Evolutionary conservation across 1,284 basidiomycete species (phyloP).

Genomic region (Anthracocystis panici-leucophaei): DNA sequence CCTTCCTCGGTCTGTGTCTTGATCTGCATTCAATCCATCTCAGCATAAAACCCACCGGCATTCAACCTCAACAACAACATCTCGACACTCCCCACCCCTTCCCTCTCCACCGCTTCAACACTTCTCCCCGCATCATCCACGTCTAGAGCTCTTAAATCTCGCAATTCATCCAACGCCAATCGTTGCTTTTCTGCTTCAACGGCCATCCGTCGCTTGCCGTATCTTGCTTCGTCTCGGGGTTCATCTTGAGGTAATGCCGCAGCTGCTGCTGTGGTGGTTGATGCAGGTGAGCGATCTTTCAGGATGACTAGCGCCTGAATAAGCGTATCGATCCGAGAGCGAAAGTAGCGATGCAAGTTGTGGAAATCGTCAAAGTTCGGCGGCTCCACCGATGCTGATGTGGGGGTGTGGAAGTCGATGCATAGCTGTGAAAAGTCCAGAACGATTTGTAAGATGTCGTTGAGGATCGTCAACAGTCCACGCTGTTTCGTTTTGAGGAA

Average conservation of each 20-base stretch:
- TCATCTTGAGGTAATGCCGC: neutral
- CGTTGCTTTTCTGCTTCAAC: slow-evolving; percentile 35
- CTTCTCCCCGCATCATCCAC: slow-evolving; percentile 15
- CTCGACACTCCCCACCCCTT: slow-evolving; percentile 22
- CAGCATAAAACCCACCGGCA: slow-evolving; percentile 38
- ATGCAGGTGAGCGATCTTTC: slow-evolving; percentile 19
- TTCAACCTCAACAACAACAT: slow-evolving; percentile 32
- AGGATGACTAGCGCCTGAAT: slow-evolving; percentile 36
- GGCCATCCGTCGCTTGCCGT: slow-evolving; percentile 30
- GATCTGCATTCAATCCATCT: slow-evolving; percentile 18
- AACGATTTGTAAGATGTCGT: slow-evolving; percentile 32
- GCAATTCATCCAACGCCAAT: slow-evolving; percentile 28
- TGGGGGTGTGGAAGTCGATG: slow-evolving; percentile 31
- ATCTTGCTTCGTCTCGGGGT: neutral
- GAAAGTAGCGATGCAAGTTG: slow-evolving; percentile 22
- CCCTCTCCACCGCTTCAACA: slow-evolving; percentile 8
- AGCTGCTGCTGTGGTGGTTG: neutral
- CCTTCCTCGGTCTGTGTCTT: neutral
- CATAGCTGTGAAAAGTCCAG: slow-evolving; percentile 50
- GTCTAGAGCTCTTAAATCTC: slow-evolving; percentile 40
- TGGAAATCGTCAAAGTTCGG: slow-evolving; percentile 31
- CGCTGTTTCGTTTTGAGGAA: slow-evolving; percentile 51
- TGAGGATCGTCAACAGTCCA: slow-evolving; percentile 22
- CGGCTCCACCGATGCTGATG: slow-evolving; percentile 6
- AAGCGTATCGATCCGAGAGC: slow-evolving; percentile 24